Base-by-base conservation (phyloP, 305 asterid species). In the Ajuga reptans region DNA sequence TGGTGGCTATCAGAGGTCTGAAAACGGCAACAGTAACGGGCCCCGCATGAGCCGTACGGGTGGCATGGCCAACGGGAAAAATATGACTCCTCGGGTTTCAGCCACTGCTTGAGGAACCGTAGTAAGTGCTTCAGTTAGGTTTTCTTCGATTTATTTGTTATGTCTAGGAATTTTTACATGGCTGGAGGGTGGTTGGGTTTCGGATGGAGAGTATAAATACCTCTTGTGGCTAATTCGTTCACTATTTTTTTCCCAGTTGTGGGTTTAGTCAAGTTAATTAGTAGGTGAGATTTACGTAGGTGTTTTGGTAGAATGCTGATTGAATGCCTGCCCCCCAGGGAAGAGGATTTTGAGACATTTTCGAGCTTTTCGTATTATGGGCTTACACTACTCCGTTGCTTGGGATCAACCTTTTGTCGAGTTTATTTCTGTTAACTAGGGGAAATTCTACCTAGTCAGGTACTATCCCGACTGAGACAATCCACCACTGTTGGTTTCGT, bases 1-100 rank as follows among this genome's bases (percentile, higher is more conserved):
- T 58, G 89, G 85, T 58, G 89, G 85, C 9, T 82, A 81, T 65
- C 87, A 80, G 62, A 81, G 87, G 77, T 34, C 90, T 21, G 97
- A 84, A 51, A 79, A 75, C 49, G 2, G 62, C 39, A 78, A 72
- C 17, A 74, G 74, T 68, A 81, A 78, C 55, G 82, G 83, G 9
- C 84, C 87, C 41, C 86, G 89, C 29, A 41, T 75, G 83, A 86
- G 77, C 52, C 89, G 91, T 17, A 61, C 67, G 12, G 83, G 83
- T 69, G 90, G 85, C 66, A 64, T 88, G 76, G 64, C 84, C 47
- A 78, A 87, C 64, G 76, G 86, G 8, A 90, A 77, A 56, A 83
- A 72, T 54, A 79, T 70, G 81, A 65, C 87, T 0, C 96, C 93
- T 31, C 73, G 81, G n/a, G 89, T 83, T 36, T 70, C 94, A 14